These are phyloP conservation scores for Pichia sp. DNA, from an alignment of 1,139 yeast genomes.

Conservation along the genomic window DNA sequence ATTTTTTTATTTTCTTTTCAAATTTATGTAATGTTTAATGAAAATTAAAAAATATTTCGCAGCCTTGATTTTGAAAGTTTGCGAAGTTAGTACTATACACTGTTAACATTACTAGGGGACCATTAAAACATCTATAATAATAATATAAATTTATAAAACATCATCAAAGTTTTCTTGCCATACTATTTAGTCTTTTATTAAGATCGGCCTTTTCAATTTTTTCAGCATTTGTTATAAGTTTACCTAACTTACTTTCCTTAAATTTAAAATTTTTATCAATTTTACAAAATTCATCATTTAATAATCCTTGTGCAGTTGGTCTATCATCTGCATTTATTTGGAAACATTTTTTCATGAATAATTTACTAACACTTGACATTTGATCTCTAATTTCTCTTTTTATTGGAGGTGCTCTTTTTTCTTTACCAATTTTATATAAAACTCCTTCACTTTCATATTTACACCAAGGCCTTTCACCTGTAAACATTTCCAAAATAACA, in stretches of 20 bases:
- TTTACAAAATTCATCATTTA: slow-evolving; percentile 56
- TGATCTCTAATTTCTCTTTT: slow-evolving; percentile 72
- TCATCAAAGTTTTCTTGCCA: slow-evolving; percentile 14
- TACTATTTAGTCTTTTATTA: slow-evolving; percentile 21
- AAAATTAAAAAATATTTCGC: neutral
- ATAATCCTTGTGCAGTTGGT: slow-evolving; percentile 76
- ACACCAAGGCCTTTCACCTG: slow-evolving; percentile 81
- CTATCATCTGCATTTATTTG: slow-evolving; percentile 72
- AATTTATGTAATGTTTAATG: neutral
- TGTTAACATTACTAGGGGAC: neutral
- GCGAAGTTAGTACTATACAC: no score
- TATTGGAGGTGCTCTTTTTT: slow-evolving; percentile 90
- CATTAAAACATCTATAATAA: neutral
- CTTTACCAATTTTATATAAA: slow-evolving; percentile 62
- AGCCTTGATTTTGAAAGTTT: neutral
- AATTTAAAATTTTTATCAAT: slow-evolving; percentile 50
- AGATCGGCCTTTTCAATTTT: slow-evolving; percentile 29
- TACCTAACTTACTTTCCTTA: slow-evolving; percentile 56
- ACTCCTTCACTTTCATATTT: slow-evolving; percentile 76
- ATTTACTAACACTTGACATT: slow-evolving; percentile 59
- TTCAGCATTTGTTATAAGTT: slow-evolving; percentile 45
- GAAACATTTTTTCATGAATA: slow-evolving; percentile 73
- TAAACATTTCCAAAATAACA: slow-evolving; percentile 91
- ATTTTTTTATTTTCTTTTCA: neutral
- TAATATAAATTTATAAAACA: no score